Evolutionary conservation across 2,329 filamentous ascomycete genomes (phyloP).

Genomic region (Zymoseptoria ardabiliae): DNA sequence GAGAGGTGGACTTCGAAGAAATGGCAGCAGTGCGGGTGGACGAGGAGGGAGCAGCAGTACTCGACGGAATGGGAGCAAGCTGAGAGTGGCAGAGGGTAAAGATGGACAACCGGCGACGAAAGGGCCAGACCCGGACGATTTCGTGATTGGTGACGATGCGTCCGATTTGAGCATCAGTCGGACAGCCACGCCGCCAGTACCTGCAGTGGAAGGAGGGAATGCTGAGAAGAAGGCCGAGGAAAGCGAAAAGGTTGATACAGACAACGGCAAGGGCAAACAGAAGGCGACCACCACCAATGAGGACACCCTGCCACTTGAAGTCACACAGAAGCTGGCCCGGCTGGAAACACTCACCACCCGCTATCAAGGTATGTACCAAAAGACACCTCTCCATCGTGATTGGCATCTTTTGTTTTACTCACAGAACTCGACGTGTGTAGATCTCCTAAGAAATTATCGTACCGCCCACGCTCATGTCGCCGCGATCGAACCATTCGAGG

Average conservation of each 20-base stretch:
- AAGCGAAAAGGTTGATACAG: constrained; percentile 13
- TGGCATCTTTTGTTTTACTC: constrained; percentile 24
- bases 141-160: constrained; percentile 79
- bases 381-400: constrained; percentile 17
- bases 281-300: constrained; percentile 16
- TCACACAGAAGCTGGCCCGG: constrained; percentile 68
- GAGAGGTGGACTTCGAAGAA: constrained; percentile 25
- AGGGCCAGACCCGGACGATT: constrained; percentile 75
- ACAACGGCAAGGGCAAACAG: constrained; percentile 26
- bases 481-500: constrained; percentile 88
- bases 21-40: constrained; percentile 41
- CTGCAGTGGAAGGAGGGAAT: constrained; percentile 20
- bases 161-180: constrained; percentile 54
- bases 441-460: constrained; percentile 84
- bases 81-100: constrained; percentile 19
- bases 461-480: constrained; percentile 81
- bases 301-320: constrained; percentile 62
- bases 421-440: constrained; percentile 40
- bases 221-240: constrained; percentile 22
- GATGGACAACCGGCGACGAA: constrained; percentile 21
- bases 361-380: constrained; percentile 60
- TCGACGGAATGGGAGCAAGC: constrained; percentile 18
- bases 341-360: constrained; percentile 84
- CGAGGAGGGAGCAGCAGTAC: constrained; percentile 32
- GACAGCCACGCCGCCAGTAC: constrained; percentile 53